Percentiles rank a stretch among this genome's conserved stretches.
phyloP scores from a whole-genome alignment of 163 green algal species.

The Scenedesmus sp. region DNA sequence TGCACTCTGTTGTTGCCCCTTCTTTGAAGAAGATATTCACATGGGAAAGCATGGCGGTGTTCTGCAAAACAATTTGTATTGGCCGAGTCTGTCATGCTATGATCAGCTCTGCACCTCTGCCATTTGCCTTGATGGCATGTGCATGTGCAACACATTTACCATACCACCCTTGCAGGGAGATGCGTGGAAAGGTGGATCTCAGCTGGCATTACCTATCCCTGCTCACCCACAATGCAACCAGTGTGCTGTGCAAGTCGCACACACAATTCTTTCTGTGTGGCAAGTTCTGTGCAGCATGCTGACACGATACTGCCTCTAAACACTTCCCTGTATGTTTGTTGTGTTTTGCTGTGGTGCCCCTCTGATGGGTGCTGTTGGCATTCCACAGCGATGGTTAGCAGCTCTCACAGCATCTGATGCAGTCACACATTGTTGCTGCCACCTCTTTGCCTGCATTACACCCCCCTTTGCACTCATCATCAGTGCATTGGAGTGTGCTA shows the following conservation, averaged over 20 bases:
- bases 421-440: background rate
- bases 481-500: background rate
- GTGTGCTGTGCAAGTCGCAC: background rate
- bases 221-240: background rate
- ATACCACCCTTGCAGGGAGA: background rate
- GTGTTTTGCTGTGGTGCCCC: background rate
- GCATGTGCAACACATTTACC: background rate
- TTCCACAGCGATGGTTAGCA: too few relatives aligned
- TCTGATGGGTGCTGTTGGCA: background rate
- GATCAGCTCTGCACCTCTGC: background rate
- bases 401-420: background rate
- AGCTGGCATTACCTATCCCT: background rate
- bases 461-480: background rate
- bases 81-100: background rate
- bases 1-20: background rate
- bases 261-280: background rate
- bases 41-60: background rate
- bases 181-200: background rate
- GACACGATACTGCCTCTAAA: background rate
- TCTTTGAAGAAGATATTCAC: background rate
- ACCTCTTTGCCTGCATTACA: background rate
- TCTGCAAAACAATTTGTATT: background rate
- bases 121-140: background rate
- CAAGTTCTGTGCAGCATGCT: background rate
- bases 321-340: background rate